Base-by-base conservation (phyloP, 306 rosid genomes). In the Bauhinia variegata region DNA sequence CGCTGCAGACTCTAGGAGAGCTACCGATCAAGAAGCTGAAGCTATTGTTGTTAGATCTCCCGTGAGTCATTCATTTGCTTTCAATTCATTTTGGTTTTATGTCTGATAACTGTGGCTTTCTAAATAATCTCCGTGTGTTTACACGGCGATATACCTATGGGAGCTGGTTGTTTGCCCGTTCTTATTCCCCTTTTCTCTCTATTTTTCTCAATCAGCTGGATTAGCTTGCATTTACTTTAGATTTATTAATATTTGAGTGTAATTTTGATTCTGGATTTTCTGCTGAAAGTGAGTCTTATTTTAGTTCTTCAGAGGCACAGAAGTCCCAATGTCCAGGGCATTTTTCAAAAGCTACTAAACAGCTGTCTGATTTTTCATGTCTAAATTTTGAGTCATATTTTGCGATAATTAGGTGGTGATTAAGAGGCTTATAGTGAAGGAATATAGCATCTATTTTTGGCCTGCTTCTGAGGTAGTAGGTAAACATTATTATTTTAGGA, bases 11-110 rank as follows among this genome's bases (percentile, higher is more conserved):
- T 76, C 75, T 46, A 78, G 70, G 64, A 67, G 64, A 73, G 63
- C 42, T 39, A 50, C 82, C 59, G 92, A 86, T 81, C 90, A 75
- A 4, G 87, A 79, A 30, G 53, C 85, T 23, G 99, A 93, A 73
- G 85, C 88, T 28, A 61, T 93, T 44, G 80, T 85, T 19, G 88
- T 90, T 73, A 82, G 93, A 86, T 91, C 99, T 72, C 96, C 91
- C 1, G 96, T 92, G 59, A 75, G 91, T 57, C 16, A 9, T 50
- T 47, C 38, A 1, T 4, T 34, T n/a, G n/a, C n/a, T n/a, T 2
- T 48, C 12, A 1, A 16, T 60, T 59, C 15, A 44, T 12, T 58
- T 54, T 6, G 32, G 12, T 17, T 64, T 33, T 18, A 15, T 42
- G 32, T 17, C 60, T 41, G 33, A n/a, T 55, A 17, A 28, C 34